These are phyloP conservation scores for Dactylis glomerata DNA, from an alignment of 176 grass and related monocot genomes.

Conservation along the genomic window DNA sequence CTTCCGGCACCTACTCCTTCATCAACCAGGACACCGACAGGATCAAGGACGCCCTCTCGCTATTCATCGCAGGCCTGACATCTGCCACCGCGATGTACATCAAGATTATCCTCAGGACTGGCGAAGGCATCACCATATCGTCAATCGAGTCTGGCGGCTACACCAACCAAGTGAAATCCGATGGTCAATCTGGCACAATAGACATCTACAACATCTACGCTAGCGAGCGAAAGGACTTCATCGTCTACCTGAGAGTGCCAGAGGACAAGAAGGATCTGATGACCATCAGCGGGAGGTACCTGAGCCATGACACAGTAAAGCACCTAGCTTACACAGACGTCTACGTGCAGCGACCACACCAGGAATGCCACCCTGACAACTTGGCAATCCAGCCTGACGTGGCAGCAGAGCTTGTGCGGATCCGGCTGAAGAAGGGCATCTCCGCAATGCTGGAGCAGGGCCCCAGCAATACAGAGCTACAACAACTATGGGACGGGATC, in stretches of 20 bases:
- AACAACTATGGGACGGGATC: not conserved
- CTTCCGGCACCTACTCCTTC: slow-evolving; percentile 35
- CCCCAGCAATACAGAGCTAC: not conserved
- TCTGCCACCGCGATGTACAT: slow-evolving; percentile 23
- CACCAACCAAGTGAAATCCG: not conserved
- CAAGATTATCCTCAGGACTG: not conserved
- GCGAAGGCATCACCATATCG: slow-evolving; percentile 16
- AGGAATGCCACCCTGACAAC: too few species aligned
- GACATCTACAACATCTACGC: slow-evolving; percentile 29
- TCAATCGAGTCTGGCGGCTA: slow-evolving; percentile 29
- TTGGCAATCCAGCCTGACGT: too few species aligned
- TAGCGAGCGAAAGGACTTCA: not conserved
- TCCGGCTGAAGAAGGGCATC: not conserved
- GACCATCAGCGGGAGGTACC: not conserved
- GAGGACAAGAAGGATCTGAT: not conserved
- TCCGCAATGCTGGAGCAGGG: not conserved
- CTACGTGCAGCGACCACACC: not conserved
- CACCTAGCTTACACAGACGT: not conserved
- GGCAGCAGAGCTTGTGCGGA: not conserved
- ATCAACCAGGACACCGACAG: slow-evolving; percentile 16
- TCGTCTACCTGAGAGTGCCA: not conserved
- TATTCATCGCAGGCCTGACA: slow-evolving; percentile 32
- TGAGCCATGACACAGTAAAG: not conserved
- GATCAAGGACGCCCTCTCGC: slow-evolving; percentile 32
- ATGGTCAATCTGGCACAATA: slow-evolving; percentile 18